Conservation (phyloP, 2,329 filamentous ascomycete species). For the Achaetomium macrosporum region DNA sequence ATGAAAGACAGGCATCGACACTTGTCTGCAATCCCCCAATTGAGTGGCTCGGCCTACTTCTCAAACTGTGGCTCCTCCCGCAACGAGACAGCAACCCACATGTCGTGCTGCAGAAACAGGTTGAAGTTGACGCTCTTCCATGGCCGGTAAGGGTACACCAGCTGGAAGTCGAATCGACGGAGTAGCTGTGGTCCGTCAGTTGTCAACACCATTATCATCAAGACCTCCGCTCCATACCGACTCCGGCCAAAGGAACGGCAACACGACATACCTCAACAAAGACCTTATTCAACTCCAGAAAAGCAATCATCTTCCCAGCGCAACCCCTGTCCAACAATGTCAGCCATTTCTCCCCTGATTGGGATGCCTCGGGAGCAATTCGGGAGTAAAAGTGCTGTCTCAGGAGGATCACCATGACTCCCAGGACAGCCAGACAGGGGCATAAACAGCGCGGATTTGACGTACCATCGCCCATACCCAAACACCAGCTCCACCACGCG, state of each 20-base stretch:
- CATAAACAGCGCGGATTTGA: no score
- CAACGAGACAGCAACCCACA: constrained; percentile 27
- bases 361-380: no score
- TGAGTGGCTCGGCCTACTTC: no score
- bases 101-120: constrained; percentile 27
- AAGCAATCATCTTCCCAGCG: constrained; percentile 37
- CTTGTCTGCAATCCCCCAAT: no score
- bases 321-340: no score
- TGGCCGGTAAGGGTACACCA: constrained; percentile 25
- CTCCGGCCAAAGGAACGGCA: background rate
- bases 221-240: no score
- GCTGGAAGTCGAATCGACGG: constrained; percentile 29
- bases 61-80: background rate
- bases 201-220: background rate
- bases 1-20: no score
- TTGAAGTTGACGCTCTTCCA: constrained; percentile 26
- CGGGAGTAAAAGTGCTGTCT: no score
- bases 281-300: constrained; percentile 39
- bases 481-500: constrained; percentile 33
- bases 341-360: no score
- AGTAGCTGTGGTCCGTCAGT: constrained; percentile 14
- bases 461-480: constrained; percentile 35
- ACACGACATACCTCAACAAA: constrained; percentile 35
- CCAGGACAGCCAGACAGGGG: no score
- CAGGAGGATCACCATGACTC: no score